Base-by-base conservation (phyloP, 768 basidiomycete genomes). In the Boletus vermiculosoides region DNA sequence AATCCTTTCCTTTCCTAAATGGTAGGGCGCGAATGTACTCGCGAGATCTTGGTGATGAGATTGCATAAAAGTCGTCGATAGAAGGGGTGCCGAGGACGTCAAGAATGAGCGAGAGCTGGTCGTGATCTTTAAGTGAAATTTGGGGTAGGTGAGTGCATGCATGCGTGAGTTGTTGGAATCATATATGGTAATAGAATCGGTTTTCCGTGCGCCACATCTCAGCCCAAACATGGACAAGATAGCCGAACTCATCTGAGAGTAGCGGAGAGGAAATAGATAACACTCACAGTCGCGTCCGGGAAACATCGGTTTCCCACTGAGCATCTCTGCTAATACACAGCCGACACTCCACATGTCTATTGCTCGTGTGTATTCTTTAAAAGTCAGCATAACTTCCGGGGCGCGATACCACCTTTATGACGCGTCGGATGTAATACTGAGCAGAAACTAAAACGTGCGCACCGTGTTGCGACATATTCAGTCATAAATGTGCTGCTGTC, bases 361-460 rank as follows among this genome's bases (percentile, higher is more conserved):
- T 0, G 88, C 88, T 34, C 83, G 83, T 6, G 93, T 94, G 71
- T 98, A 98, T 76, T 95, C 88, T 68, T 95, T 94, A 78, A 97
- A 98, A 0, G 93, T 96, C 36, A 98, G 81, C 96, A 98, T 98
- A 59, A 98, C 92, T 71, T 98, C 96, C 0, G 96, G 96, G 0
- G 96, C 96, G 31, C 96, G 86, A 70, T 98, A 98, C 96, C 96
- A 98, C 67, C 93, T 87, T 49, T 12, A 25, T 39, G 44, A 40
- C 55, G 46, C 28, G 51, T 60, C 44, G 58, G 54, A 45, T 25
- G 34, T 10, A 42, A 40, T 39, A 28, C 22, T 31, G 3, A 4
- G 28, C 11, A 28, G 33, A 45, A 39, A 48, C 3, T 22, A 4
- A 9, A 22, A 46, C 36, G 13, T 20, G 54, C 73, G 49, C 56